Evolutionary conservation across 805 yeast species (phyloP).

Genomic region (Starmerella scarabaei): DNA sequence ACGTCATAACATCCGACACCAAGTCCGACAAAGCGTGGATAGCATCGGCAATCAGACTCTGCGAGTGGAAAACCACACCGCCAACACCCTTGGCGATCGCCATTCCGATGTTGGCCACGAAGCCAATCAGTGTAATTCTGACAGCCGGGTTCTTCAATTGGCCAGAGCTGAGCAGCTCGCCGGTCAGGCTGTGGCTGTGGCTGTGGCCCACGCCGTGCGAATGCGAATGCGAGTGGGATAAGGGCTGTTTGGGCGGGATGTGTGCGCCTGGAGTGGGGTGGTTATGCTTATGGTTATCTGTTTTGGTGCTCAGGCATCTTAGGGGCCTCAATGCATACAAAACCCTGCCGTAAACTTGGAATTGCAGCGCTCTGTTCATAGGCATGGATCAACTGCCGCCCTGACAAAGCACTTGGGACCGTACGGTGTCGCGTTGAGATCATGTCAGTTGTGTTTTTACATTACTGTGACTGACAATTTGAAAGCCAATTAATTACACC

Average conservation of each 20-base stretch:
- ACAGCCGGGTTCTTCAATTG: slow-evolving; percentile 66
- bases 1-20: slow-evolving; percentile 76
- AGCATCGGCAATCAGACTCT: slow-evolving; percentile 87
- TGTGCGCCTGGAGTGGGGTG: slow-evolving; percentile 1
- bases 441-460: too few relatives aligned
- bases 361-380: background rate
- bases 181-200: slow-evolving; percentile 16
- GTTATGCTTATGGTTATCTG: slow-evolving; percentile 1
- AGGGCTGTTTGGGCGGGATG: too few relatives aligned
- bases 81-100: slow-evolving; percentile 80
- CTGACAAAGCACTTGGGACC: too few relatives aligned
- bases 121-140: slow-evolving; percentile 84
- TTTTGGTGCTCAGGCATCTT: background rate
- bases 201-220: slow-evolving; percentile 10
- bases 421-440: too few relatives aligned
- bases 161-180: slow-evolving; percentile 25
- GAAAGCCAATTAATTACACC: too few relatives aligned
- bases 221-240: slow-evolving; percentile 10
- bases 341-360: too few relatives aligned
- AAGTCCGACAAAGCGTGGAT: slow-evolving; percentile 85
- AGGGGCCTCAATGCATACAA: background rate
- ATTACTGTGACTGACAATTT: too few relatives aligned
- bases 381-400: too few relatives aligned
- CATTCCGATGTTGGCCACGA: slow-evolving; percentile 70
- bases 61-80: slow-evolving; percentile 87